Percentiles rank a stretch among this genome's conserved stretches.
Conservation (phyloP, 2,329 filamentous ascomycete genomes). For the Diaporthe vaccinii region DNA sequence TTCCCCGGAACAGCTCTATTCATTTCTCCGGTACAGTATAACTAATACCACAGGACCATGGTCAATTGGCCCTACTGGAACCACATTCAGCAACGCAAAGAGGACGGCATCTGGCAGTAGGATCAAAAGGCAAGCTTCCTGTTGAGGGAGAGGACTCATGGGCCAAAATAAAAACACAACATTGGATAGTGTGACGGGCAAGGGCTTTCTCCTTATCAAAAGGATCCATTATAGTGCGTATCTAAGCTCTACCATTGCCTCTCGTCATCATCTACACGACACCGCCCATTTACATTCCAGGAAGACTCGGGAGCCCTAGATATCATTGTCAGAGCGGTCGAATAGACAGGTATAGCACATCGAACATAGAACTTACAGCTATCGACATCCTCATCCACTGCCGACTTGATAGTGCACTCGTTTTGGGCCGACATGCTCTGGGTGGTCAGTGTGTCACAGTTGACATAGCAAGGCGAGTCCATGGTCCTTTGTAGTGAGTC, state of each 20-base stretch:
- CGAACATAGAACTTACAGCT: constrained; percentile 45
- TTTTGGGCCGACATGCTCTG: constrained; percentile 52
- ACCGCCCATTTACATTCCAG: neutral
- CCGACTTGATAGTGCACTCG: constrained; percentile 48
- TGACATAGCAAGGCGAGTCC: constrained; percentile 50
- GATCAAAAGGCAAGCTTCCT: neutral
- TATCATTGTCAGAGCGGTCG: neutral
- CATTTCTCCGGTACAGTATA: neutral
- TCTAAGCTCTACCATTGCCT: neutral
- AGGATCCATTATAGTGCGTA: too few species aligned
- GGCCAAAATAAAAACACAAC: too few species aligned
- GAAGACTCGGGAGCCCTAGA: constrained; percentile 3
- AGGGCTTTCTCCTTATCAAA: neutral
- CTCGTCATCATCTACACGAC: neutral
- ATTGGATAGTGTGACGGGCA: neutral
- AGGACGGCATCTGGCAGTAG: neutral
- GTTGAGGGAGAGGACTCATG: too few species aligned
- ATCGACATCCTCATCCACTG: constrained; percentile 50
- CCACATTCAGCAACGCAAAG: neutral
- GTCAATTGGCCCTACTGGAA: neutral
- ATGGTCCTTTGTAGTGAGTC: constrained; percentile 54
- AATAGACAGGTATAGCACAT: too few species aligned
- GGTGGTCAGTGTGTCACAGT: constrained; percentile 49
- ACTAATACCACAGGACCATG: too few species aligned
- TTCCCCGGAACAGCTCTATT: neutral